Conservation (phyloP, 2,329 filamentous ascomycete species). For the Bisporella sp. region DNA sequence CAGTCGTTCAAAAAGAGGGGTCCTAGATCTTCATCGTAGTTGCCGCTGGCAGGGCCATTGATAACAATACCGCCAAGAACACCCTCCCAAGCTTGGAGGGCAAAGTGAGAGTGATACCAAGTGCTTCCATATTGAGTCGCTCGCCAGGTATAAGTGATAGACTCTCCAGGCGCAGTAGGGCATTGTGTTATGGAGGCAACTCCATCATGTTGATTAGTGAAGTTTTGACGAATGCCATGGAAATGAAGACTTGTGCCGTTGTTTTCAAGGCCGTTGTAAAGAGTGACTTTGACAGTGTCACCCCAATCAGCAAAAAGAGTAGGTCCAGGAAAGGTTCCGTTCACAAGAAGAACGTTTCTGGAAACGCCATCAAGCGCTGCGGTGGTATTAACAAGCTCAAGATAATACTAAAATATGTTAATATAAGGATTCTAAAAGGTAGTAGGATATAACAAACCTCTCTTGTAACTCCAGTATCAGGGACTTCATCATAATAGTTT, state of each 20-base stretch:
- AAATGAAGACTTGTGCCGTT: conserved; percentile 31
- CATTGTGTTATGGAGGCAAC: conserved; percentile 48
- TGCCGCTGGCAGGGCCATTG: conserved; percentile 46
- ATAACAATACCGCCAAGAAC: conserved; percentile 54
- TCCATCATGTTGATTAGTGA: conserved; percentile 33
- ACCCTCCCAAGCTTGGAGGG: conserved; percentile 42
- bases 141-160: conserved; percentile 10
- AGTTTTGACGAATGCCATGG: conserved; percentile 38
- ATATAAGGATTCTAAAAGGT: no score
- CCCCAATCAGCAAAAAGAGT: conserved; percentile 28
- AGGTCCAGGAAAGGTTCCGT: conserved; percentile 25
- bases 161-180: conserved; percentile 46
- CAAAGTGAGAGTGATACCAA: conserved; percentile 56
- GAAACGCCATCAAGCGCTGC: conserved; percentile 22
- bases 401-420: conserved; percentile 3
- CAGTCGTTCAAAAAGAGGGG: conserved; percentile 29
- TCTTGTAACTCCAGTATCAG: conserved; percentile 39
- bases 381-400: conserved; percentile 8
- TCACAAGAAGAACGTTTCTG: conserved; percentile 20
- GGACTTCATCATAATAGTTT: conserved; percentile 23
- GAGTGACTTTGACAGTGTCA: conserved; percentile 20
- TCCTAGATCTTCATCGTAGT: conserved; percentile 58
- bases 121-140: conserved; percentile 35
- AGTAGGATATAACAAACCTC: conserved; percentile 4
- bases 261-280: conserved; percentile 20